phyloP scores from a whole-genome alignment of 768 basidiomycete species.

The Pisolithus microcarpus region DNA sequence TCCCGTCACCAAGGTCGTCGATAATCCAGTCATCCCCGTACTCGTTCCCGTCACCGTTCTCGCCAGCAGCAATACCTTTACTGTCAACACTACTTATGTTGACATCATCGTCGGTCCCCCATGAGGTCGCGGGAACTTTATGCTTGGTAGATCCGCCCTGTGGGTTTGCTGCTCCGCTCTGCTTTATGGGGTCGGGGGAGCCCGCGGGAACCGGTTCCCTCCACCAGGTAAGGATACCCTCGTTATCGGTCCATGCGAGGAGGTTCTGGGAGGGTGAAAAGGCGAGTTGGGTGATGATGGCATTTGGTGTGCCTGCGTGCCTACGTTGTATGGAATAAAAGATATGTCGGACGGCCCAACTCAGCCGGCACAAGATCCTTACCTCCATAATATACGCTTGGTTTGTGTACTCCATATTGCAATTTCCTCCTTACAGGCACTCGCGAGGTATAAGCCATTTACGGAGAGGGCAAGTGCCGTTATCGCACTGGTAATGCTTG shows the following conservation, averaged over 20 bases:
- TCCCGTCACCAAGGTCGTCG: conserved; percentile 59
- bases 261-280: conserved; percentile 84
- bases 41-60: conserved; percentile 25
- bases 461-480: conserved; percentile 70
- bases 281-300: conserved; percentile 59
- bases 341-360: not conserved
- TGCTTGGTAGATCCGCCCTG: conserved; percentile 34
- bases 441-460: conserved; percentile 87
- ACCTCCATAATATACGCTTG: conserved; percentile 60
- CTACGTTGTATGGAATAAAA: conserved; percentile 21
- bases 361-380: conserved; percentile 11
- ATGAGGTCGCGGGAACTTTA: conserved; percentile 23
- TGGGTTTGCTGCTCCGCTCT: conserved; percentile 32
- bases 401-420: conserved; percentile 80
- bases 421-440: conserved; percentile 62
- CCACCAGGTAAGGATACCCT: conserved; percentile 79
- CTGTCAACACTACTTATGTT: conserved; percentile 20
- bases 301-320: conserved; percentile 39
- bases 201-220: conserved; percentile 59
- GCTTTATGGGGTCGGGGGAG: conserved; percentile 64
- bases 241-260: conserved; percentile 76
- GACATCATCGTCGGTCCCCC: conserved; percentile 16
- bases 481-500: conserved; percentile 42
- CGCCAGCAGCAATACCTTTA: conserved; percentile 14
- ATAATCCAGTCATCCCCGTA: conserved; percentile 67